Percentiles rank a stretch among this genome's conserved stretches.
These are phyloP conservation scores for Typha latifolia DNA, from an alignment of 176 grass and related monocot genomes.

Conservation along the genomic window DNA sequence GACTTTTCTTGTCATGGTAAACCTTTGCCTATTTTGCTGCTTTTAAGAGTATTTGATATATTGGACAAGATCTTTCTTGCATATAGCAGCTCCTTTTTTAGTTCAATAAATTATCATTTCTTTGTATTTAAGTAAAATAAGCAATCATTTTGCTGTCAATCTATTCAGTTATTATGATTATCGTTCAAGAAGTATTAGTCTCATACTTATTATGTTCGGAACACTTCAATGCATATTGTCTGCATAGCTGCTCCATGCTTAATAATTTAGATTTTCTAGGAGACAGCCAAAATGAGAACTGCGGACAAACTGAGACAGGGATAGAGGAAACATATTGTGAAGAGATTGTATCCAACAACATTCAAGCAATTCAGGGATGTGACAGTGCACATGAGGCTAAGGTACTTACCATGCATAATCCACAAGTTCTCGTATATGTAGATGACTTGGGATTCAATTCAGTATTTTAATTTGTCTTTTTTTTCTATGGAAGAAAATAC, in stretches of 20 bases:
- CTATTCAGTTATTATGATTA: no score
- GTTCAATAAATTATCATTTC: not conserved
- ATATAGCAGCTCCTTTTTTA: not conserved
- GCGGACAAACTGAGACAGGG: not conserved
- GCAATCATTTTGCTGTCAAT: no score
- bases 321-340: constrained; percentile 12
- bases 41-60: constrained; percentile 2
- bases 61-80: not conserved
- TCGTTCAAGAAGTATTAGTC: no score
- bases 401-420: constrained; percentile 17
- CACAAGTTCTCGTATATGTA: not conserved
- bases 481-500: constrained; percentile 19
- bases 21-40: not conserved
- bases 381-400: constrained; percentile 26
- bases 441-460: not conserved
- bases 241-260: constrained; percentile 1
- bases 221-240: no score
- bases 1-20: constrained; percentile 32
- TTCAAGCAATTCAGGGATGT: constrained; percentile 12
- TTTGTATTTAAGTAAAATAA: no score
- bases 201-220: no score
- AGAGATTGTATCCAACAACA: constrained; percentile 19
- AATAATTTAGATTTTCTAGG: constrained; percentile 8
- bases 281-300: constrained; percentile 23
- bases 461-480: not conserved